Percentiles rank a stretch among this genome's conserved stretches.
Evolutionary conservation across 352 stramenopile genomes (phyloP).

Genomic region (Pythium graminicola): DNA sequence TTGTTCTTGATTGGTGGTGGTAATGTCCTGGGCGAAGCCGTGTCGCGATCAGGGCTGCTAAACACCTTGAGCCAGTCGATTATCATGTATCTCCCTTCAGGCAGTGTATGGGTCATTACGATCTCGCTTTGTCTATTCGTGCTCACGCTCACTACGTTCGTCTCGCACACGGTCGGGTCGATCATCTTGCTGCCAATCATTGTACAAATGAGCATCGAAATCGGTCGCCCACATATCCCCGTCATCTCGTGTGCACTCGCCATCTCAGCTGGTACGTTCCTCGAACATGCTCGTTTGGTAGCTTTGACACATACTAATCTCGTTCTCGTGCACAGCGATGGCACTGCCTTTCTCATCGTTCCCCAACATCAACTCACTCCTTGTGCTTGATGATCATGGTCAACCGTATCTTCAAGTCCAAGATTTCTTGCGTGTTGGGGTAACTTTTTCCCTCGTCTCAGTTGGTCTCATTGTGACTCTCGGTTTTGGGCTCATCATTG

Average conservation of each 20-base stretch:
- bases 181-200: slow-evolving; percentile 92
- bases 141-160: slow-evolving; percentile 88
- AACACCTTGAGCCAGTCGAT: slow-evolving; percentile 79
- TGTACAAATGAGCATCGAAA: slow-evolving; percentile 83
- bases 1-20: slow-evolving; percentile 89
- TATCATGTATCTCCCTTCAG: slow-evolving; percentile 70
- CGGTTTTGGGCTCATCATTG: slow-evolving; percentile 77
- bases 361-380: slow-evolving; percentile 89
- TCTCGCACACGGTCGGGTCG: slow-evolving; percentile 89
- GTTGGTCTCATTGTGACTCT: slow-evolving; percentile 82
- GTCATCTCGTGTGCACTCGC: slow-evolving; percentile 79
- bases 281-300: background rate
- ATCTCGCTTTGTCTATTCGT: slow-evolving; percentile 83
- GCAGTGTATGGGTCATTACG: slow-evolving; percentile 81
- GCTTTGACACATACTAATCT: background rate
- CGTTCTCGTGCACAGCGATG: slow-evolving; percentile 48
- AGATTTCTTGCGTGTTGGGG: slow-evolving; percentile 81
- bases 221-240: slow-evolving; percentile 79
- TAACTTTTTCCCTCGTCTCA: slow-evolving; percentile 81
- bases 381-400: slow-evolving; percentile 87
- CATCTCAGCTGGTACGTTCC: slow-evolving; percentile 76
- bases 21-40: slow-evolving; percentile 87
- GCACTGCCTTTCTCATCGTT: slow-evolving; percentile 90
- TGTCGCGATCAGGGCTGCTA: slow-evolving; percentile 77
- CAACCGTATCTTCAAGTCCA: slow-evolving; percentile 82